Conservation (phyloP, 2,329 filamentous ascomycete species). For the Venturia nashicola region DNA sequence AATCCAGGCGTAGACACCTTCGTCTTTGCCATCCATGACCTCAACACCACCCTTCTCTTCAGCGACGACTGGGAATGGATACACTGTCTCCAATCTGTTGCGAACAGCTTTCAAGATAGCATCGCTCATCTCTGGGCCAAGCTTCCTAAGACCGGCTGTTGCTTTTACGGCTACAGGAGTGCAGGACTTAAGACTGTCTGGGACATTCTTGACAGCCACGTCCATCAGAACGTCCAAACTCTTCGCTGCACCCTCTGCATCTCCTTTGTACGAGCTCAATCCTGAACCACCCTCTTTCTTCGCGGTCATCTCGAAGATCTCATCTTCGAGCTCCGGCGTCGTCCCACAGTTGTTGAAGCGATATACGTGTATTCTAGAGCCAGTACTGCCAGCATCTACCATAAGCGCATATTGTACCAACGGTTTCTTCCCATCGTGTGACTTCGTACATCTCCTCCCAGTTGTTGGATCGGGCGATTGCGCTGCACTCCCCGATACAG, state of each 20-base stretch:
- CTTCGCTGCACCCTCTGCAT: slow-evolving; percentile 78
- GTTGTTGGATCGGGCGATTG: slow-evolving; percentile 44
- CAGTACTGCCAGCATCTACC: slow-evolving; percentile 96
- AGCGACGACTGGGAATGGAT: slow-evolving; percentile 89
- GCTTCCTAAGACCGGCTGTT: slow-evolving; percentile 80
- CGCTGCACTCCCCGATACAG: slow-evolving; percentile 23
- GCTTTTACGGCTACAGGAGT: slow-evolving; percentile 95
- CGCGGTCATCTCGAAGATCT: slow-evolving; percentile 87
- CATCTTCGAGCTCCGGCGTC: slow-evolving; percentile 86
- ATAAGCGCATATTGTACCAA: slow-evolving; percentile 96
- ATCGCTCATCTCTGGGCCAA: slow-evolving; percentile 68
- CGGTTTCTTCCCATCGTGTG: slow-evolving; percentile 77
- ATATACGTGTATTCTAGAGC: slow-evolving; percentile 96
- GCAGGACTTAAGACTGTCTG: slow-evolving; percentile 81
- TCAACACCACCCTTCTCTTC: slow-evolving; percentile 76
- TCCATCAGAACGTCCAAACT: slow-evolving; percentile 82
- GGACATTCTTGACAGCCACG: slow-evolving; percentile 71
- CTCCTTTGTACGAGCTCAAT: slow-evolving; percentile 74
- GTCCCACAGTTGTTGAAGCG: slow-evolving; percentile 97
- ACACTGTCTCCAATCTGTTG: slow-evolving; percentile 69
- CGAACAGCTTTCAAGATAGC: slow-evolving; percentile 81
- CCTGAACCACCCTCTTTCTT: slow-evolving; percentile 68
- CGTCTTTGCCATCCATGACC: slow-evolving; percentile 95
- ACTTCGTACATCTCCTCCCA: slow-evolving; percentile 65
- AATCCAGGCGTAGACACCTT: slow-evolving; percentile 98